Evolutionary conservation across 805 yeast species (phyloP), one percentile per base, ranked within the genome.

Genomic region (Scheffersomyces coipomensis): DNA sequence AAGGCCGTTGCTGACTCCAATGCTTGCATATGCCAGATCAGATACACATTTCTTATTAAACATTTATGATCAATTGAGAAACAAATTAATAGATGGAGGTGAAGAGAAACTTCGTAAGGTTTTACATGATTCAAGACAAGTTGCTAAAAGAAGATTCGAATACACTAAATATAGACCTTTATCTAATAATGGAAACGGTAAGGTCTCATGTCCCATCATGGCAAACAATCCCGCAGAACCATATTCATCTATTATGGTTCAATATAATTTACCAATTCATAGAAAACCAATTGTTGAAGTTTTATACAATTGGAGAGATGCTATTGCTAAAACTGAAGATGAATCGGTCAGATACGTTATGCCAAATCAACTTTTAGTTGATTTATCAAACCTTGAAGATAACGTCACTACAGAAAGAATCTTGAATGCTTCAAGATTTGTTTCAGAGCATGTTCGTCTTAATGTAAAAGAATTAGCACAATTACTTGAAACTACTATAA

Each of bases 21-120:
- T 93, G 90, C 62, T 71, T 44, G 78, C 83, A 12, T 93, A 93
- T 59, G 99, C 99, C 0, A 76, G 96, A 47, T 85, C 97, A 0
- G 99, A 93, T 62, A 93, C 99, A 0, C 99, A 93, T 61, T 93
- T 89, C 53, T 64, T 93, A 37, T 69, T 93, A 26, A 78, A 85
- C 58, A 85, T 93, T 12, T 93, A 73, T 62, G 91, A 88, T 53
- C 77, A 77, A 45, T 62, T 93, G 60, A 80, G 79, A 44, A 83
- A 83, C 47, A 71, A 73, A 52, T 66, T 91, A 12, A 52, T 85
- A 2, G 64, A 56, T 4, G 34, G 43, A 12, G 42, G 41, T 4
- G 56, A 64, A 29, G 68, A 73, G 30, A 74, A 74, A 46, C 45
- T 66, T 16, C 76, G 76, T n/a, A 66, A 68, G 13, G 97, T 88